Evolutionary conservation across 345 rosid species (phyloP).

Genomic region (Citrus maxima): DNA sequence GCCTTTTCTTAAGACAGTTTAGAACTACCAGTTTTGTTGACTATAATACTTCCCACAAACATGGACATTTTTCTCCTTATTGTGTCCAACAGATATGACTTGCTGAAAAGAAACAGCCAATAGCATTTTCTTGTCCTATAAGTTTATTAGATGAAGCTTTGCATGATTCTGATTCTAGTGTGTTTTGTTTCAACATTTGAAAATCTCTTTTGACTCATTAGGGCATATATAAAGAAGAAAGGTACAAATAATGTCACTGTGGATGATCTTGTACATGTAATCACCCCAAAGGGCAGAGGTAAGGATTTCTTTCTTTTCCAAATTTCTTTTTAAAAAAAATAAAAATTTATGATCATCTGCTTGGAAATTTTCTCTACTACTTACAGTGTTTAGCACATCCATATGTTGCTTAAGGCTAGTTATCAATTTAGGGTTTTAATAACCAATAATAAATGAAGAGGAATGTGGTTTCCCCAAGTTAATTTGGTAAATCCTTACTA

Average conservation of each 20-base stretch:
- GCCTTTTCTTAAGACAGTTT: too few species aligned
- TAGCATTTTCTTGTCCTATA: background rate
- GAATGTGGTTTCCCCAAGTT: background rate
- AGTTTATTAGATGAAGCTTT: background rate
- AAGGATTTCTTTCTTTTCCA: background rate
- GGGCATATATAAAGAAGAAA: conserved; percentile 37
- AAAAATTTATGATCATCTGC: background rate
- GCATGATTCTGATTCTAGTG: background rate
- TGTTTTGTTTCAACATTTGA: background rate
- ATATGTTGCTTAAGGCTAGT: background rate
- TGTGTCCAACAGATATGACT: background rate
- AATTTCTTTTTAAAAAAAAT: background rate
- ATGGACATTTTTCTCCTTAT: background rate
- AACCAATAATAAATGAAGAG: background rate
- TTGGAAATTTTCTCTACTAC: background rate
- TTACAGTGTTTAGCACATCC: background rate
- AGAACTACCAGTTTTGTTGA: background rate
- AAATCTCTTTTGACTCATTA: conserved; percentile 4
- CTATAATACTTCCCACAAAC: background rate
- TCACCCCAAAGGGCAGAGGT: conserved; percentile 60
- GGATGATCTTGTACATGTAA: conserved; percentile 45
- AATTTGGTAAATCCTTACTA: background rate
- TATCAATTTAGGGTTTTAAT: background rate
- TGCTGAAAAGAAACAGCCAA: background rate
- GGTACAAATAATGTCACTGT: conserved; percentile 50